These are phyloP conservation scores for Austropuccinia psidii DNA, from an alignment of 1,284 basidiomycete genomes.

Conservation along the genomic window DNA sequence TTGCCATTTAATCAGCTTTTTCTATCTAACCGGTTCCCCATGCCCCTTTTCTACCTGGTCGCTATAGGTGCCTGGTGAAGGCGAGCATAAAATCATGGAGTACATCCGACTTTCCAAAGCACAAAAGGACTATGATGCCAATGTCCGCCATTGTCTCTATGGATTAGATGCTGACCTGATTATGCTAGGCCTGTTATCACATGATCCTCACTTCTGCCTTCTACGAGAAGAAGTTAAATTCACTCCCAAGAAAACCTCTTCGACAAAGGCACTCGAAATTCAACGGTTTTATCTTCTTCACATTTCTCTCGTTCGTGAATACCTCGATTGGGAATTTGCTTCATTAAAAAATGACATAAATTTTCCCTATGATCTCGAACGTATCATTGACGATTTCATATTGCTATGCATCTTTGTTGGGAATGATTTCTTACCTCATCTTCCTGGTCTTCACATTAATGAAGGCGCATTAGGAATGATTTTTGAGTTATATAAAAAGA, in stretches of 20 bases:
- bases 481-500: conserved; percentile 46
- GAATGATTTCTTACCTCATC: conserved; percentile 47
- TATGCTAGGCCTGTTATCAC: conserved; percentile 93
- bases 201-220: conserved; percentile 97
- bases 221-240: conserved; percentile 79
- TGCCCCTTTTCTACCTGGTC: neutral
- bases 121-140: conserved; percentile 88
- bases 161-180: conserved; percentile 97
- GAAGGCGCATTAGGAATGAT: conserved; percentile 47
- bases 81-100: conserved; percentile 99
- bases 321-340: conserved; percentile 47
- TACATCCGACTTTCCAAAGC: conserved; percentile 91
- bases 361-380: conserved; percentile 46
- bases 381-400: conserved; percentile 48
- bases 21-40: neutral
- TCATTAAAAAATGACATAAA: conserved; percentile 33
- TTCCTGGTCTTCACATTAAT: conserved; percentile 48
- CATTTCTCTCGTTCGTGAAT: conserved; percentile 47
- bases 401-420: conserved; percentile 46
- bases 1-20: neutral
- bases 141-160: conserved; percentile 92
- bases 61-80: conserved; percentile 72
- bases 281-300: conserved; percentile 43
- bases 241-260: neutral
- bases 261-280: neutral